A percentile compares a stretch with the other conserved stretches of the same genome.
Evolutionary conservation across 2,329 filamentous ascomycete genomes (phyloP).

Genomic region (Chaetothyriales sp.): DNA sequence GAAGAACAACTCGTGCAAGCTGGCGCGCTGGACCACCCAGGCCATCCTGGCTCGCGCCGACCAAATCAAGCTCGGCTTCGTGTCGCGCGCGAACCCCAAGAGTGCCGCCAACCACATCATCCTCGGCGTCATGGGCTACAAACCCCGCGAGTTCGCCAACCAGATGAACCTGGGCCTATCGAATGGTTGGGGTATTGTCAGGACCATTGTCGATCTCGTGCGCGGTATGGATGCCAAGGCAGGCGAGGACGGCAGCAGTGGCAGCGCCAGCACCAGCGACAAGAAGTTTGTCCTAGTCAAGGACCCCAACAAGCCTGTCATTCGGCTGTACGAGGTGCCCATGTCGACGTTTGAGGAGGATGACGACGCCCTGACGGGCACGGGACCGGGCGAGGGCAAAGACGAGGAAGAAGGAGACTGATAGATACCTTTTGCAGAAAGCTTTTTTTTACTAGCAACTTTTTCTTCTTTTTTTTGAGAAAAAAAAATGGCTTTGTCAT

Average conservation of each 20-base stretch:
- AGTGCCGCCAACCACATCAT: slow-evolving; percentile 87
- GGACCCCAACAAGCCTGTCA: slow-evolving; percentile 94
- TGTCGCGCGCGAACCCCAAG: slow-evolving; percentile 86
- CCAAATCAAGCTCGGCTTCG: slow-evolving; percentile 96
- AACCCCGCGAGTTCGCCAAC: slow-evolving; percentile 86
- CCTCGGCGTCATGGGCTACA: slow-evolving; percentile 91
- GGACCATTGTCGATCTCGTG: slow-evolving; percentile 84
- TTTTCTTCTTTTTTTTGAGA: too few species aligned
- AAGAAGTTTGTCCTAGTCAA: slow-evolving; percentile 47
- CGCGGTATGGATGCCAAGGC: slow-evolving; percentile 16
- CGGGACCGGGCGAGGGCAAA: slow-evolving; percentile 41
- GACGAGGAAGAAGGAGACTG: slow-evolving; percentile 30
- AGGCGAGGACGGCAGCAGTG: slow-evolving; percentile 24
- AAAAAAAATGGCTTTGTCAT: not conserved
- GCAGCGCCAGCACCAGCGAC: slow-evolving; percentile 26
- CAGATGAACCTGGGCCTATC: slow-evolving; percentile 97
- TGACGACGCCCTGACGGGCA: slow-evolving; percentile 49
- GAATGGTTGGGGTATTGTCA: slow-evolving; percentile 98
- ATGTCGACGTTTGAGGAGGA: slow-evolving; percentile 78
- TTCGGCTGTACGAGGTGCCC: slow-evolving; percentile 86
- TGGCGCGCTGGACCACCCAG: slow-evolving; percentile 94
- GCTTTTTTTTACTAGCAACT: not conserved
- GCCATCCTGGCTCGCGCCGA: slow-evolving; percentile 95
- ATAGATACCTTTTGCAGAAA: not conserved
- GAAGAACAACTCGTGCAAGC: slow-evolving; percentile 99